Percentiles rank a stretch among this genome's conserved stretches.
Evolutionary conservation across 305 asterid species (phyloP).

Genomic region (Solanum hybrid): DNA sequence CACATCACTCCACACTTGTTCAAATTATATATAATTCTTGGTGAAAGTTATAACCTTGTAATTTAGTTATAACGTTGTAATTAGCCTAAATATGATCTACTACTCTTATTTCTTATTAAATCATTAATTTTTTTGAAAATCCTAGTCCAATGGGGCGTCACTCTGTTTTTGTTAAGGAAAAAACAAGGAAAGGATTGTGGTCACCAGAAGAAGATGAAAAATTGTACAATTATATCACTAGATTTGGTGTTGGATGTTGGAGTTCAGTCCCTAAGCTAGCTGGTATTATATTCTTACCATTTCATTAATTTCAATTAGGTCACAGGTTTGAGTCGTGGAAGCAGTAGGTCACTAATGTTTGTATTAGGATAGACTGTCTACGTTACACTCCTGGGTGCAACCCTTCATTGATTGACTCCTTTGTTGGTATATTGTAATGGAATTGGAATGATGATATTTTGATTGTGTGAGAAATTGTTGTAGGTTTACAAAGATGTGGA

Average conservation of each 20-base stretch:
- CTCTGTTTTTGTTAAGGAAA: conserved; percentile 50
- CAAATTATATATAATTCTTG: conserved; percentile 5
- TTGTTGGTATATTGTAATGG: neutral
- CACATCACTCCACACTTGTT: conserved; percentile 17
- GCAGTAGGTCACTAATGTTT: neutral
- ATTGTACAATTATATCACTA: conserved; percentile 42
- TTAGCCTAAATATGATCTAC: neutral
- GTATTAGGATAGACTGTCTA: neutral
- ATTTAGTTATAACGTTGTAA: neutral
- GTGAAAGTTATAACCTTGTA: neutral
- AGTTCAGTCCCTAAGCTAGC: conserved; percentile 80
- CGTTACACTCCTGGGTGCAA: neutral
- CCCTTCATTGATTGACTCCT: neutral
- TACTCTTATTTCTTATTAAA: neutral
- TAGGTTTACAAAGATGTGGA: conserved; percentile 76
- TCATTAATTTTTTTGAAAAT: neutral
- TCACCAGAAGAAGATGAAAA: conserved; percentile 86
- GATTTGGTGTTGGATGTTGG: conserved; percentile 84
- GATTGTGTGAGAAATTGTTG: neutral
- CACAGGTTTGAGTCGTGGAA: neutral
- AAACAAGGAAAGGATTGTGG: conserved; percentile 75
- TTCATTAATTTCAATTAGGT: neutral
- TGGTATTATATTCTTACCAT: conserved; percentile 19
- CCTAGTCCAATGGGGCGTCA: conserved; percentile 43
- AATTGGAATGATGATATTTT: neutral